These are phyloP conservation scores for Pestalotiopsis sp. DNA, from an alignment of 2,329 filamentous ascomycete genomes.

Conservation along the genomic window DNA sequence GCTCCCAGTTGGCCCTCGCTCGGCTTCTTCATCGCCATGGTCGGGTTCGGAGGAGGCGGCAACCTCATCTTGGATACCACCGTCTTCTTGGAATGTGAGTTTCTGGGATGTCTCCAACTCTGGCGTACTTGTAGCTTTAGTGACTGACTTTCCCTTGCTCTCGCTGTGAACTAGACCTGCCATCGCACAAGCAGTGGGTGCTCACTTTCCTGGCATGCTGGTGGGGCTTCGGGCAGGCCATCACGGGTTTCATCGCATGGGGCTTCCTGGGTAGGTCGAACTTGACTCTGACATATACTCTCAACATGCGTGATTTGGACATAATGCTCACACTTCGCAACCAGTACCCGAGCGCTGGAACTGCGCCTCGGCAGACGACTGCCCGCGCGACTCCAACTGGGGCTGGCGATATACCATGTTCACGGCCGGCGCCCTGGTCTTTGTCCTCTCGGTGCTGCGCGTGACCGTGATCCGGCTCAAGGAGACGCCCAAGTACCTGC, in stretches of 20 bases:
- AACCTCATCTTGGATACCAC: slow-evolving; percentile 64
- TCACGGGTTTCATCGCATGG: slow-evolving; percentile 51
- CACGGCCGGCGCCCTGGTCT: slow-evolving; percentile 44
- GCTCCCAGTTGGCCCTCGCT: slow-evolving; percentile 67
- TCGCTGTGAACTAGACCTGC: slow-evolving; percentile 23
- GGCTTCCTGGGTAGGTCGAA: slow-evolving; percentile 41
- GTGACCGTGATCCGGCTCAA: slow-evolving; percentile 54
- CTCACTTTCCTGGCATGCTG: slow-evolving; percentile 61
- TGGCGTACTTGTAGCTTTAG: background rate
- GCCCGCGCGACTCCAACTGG: slow-evolving; percentile 44
- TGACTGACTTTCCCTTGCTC: background rate
- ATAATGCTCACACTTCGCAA: background rate
- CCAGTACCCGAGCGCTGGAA: slow-evolving; percentile 41
- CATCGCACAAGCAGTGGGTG: slow-evolving; percentile 61
- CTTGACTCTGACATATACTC: background rate
- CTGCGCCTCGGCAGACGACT: slow-evolving; percentile 37
- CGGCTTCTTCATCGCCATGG: slow-evolving; percentile 62
- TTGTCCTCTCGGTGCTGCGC: slow-evolving; percentile 52
- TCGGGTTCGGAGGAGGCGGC: slow-evolving; percentile 64
- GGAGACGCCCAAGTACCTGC: slow-evolving; percentile 61
- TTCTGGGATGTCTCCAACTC: background rate
- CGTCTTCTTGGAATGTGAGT: slow-evolving; percentile 43
- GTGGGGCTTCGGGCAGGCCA: slow-evolving; percentile 50
- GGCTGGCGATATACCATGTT: slow-evolving; percentile 53
- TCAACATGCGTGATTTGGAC: no score